phyloP scores from a whole-genome alignment of 768 basidiomycete genomes.

The Tulasnella sp. region DNA sequence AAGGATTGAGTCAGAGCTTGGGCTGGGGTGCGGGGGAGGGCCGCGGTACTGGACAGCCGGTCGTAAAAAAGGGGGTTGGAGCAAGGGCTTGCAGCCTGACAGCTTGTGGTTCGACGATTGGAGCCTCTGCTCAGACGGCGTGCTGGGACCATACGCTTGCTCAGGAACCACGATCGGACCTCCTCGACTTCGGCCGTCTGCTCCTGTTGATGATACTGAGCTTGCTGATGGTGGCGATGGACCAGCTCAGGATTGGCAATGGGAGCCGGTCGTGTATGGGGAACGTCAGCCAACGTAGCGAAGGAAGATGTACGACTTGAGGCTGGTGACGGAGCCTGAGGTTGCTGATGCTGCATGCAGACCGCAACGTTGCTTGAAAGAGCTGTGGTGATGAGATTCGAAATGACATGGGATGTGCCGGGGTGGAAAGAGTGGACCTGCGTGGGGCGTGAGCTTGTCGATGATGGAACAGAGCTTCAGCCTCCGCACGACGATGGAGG shows the following conservation, averaged over 20 bases:
- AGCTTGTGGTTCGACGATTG: too few species aligned
- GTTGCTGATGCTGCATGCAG: not conserved
- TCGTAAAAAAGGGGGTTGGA: too few species aligned
- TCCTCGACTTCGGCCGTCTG: too few species aligned
- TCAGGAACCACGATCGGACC: too few species aligned
- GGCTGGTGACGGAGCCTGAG: not conserved
- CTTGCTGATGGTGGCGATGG: too few species aligned
- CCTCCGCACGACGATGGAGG: not conserved
- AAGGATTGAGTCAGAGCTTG: not conserved
- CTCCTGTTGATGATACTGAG: too few species aligned
- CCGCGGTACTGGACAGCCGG: too few species aligned
- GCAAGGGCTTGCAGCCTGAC: too few species aligned
- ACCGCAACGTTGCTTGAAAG: not conserved
- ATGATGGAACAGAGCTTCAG: not conserved
- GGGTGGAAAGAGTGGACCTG: not conserved
- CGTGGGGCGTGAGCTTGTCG: not conserved
- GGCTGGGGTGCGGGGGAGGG: too few species aligned
- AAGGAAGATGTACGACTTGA: not conserved
- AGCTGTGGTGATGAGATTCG: not conserved
- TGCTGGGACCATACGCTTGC: too few species aligned
- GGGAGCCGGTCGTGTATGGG: not conserved
- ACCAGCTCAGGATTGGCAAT: too few species aligned
- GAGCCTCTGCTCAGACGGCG: too few species aligned
- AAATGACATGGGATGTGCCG: not conserved
- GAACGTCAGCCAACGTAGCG: not conserved